Percentiles rank a stretch among this genome's conserved stretches.
These are phyloP conservation scores for Candida dendrica DNA, from an alignment of 805 yeast genomes.

Conservation along the genomic window DNA sequence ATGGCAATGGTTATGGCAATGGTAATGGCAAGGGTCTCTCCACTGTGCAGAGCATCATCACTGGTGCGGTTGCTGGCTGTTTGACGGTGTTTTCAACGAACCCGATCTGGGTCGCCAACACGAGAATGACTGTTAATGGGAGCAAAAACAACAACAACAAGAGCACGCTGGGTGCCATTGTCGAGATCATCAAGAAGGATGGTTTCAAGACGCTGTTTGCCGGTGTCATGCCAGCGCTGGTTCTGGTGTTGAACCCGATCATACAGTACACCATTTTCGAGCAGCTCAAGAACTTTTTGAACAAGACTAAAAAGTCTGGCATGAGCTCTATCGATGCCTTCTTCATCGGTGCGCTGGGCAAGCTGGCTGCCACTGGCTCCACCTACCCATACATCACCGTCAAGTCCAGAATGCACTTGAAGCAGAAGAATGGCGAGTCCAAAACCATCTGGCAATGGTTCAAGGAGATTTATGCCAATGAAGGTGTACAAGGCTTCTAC, in stretches of 20 bases:
- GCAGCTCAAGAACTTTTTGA: conserved; percentile 64
- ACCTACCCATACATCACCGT: conserved; percentile 91
- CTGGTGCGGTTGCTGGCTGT: conserved; percentile 85
- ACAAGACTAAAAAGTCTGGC: conserved; percentile 39
- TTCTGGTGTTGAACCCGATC: conserved; percentile 81
- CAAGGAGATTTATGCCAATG: conserved; percentile 51
- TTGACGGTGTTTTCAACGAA: conserved; percentile 76
- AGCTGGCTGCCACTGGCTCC: conserved; percentile 77
- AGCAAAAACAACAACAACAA: conserved; percentile 17
- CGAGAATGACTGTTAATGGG: conserved; percentile 66
- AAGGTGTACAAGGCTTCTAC: conserved; percentile 74
- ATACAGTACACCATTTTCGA: conserved; percentile 90
- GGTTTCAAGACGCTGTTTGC: conserved; percentile 70
- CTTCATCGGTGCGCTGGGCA: conserved; percentile 82
- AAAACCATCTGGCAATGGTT: conserved; percentile 42
- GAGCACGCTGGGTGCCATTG: conserved; percentile 47
- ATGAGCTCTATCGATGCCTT: conserved; percentile 74
- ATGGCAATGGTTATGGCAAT: too few relatives aligned
- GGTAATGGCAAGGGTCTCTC: conserved; percentile 28
- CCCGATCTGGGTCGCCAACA: conserved; percentile 94
- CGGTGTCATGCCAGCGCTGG: conserved; percentile 83
- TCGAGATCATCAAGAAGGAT: conserved; percentile 59
- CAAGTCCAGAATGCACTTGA: conserved; percentile 81
- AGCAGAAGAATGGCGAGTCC: conserved; percentile 27
- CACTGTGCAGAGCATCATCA: conserved; percentile 60